Base-by-base conservation (phyloP, 495 filamentous ascomycete genomes). In the Daldinia caldariorum region DNA sequence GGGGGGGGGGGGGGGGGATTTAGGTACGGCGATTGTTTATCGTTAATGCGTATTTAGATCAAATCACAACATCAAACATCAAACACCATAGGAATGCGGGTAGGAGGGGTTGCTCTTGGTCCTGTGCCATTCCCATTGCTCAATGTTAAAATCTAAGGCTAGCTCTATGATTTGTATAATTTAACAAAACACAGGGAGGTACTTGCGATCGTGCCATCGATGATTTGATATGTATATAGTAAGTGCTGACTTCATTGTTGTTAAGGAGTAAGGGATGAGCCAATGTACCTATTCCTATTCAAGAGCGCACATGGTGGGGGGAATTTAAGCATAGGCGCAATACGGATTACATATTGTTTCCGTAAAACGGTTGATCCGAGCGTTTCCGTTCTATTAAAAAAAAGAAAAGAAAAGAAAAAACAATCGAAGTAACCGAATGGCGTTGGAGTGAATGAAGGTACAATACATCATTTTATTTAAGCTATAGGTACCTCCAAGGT, bases 11-110 rank as follows among this genome's bases (percentile, higher is more conserved):
- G n/a, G n/a, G 64, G 59, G 49, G 61, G 57, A 61, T 56, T 14
- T 45, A 63, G 59, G 61, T 60, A 61, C 58, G 58, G 60, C 38
- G 37, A 62, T 62, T 62, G 31, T 58, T n/a, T 58, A 51, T 20
- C 63, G 38, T 58, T 45, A 64, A 57, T 67, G 61, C 51, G 51
- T 69, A 58, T 56, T 61, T 61, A 61, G 70, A 68, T 62, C 70
- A 54, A 54, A 58, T 47, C 31, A 61, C 37, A 3, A 58, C 26
- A 65, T 38, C 39, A 26, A 26, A 1, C 26, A 26, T 35, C 58
- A 64, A 22, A 50, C 32, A 47, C 26, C 26, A 29, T 31, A 57
- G 43, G 20, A 47, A 20, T 18, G 43, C 16, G 18, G 43, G 26
- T 1, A 34, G 54, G 63, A 63, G 64, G 59, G 63, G 56, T 57